Percentiles rank a stretch among this genome's conserved stretches.
These are phyloP conservation scores for Diversispora epigaea DNA, from an alignment of 192 early-diverging fungal species.

Conservation along the genomic window DNA sequence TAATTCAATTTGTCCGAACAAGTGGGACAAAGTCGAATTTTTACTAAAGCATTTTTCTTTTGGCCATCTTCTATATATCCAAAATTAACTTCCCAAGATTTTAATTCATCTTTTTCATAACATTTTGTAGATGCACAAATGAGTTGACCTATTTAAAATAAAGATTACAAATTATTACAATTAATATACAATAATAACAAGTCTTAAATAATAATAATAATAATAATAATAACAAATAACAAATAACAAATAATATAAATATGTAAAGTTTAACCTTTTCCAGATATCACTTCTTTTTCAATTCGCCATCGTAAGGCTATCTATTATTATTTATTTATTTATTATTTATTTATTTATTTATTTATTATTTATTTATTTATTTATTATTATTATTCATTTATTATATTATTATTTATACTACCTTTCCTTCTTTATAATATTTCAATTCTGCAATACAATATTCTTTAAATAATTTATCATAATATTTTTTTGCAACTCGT, in stretches of 20 bases:
- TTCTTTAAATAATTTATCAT: constrained; percentile 84
- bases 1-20: constrained; percentile 78
- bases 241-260: not conserved
- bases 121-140: constrained; percentile 66
- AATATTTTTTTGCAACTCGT: constrained; percentile 80
- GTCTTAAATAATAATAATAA: not conserved
- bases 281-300: constrained; percentile 62
- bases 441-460: constrained; percentile 73
- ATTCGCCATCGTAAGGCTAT: constrained; percentile 75
- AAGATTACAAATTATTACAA: too few species aligned
- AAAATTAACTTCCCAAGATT: constrained; percentile 88
- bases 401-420: constrained; percentile 23
- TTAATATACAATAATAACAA: not conserved
- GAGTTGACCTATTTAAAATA: constrained; percentile 58
- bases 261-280: constrained; percentile 51
- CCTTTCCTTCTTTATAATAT: constrained; percentile 66
- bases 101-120: constrained; percentile 43
- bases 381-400: constrained; percentile 58
- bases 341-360: constrained; percentile 59
- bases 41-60: constrained; percentile 80
- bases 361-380: constrained; percentile 67
- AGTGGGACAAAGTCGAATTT: constrained; percentile 67
- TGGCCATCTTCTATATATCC: constrained; percentile 70
- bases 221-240: not conserved
- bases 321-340: not conserved